Evolutionary conservation across 2,329 filamentous ascomycete species (phyloP), one percentile per base, ranked within the genome.

Genomic region (Fusarium armeniacum): DNA sequence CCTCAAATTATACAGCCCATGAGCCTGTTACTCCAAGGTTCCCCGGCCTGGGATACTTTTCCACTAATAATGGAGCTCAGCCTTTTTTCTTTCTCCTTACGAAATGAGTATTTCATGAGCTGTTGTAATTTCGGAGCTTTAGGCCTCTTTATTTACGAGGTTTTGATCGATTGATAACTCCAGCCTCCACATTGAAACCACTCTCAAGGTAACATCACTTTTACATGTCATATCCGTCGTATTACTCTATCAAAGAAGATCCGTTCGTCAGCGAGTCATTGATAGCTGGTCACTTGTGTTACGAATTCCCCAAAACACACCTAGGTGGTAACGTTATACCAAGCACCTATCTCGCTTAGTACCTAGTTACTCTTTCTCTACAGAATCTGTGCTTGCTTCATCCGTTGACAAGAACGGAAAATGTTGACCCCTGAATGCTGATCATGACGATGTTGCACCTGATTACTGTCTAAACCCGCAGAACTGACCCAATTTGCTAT

Each of bases 381-480:
- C 33, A 18, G 33, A n/a, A 32, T n/a, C 22, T 16, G 24, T 41
- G 35, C 24, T 41, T 66, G 47, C 55, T 69, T 69, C 44, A 55
- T 41, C 38, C 36, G 32, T 52, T 49, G 58, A 46, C 67, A 53
- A 67, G 40, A 69, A 69, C 50, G 66, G 57, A 67, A 70, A 54
- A 35, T 67, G 38, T 70, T 67, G 53, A 51, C 45, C 44, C 49
- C 44, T 43, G 41, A 43, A 50, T 50, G 67, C 45, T 67, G 62
- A 69, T 67, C 67, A 69, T 69, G 67, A 69, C 62, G 67, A 59
- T 67, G 43, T 49, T 41, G 50, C 57, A 63, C 49, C 44, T 69
- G 62, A 44, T 51, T 43, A 28, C 45, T 44, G 67, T 69, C 35
- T 41, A 56, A 67, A 53, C 50, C 49, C 47, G 20, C 59, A 41